phyloP scores from a whole-genome alignment of 108 stramenopile species.

The Fragilariopsis cylindrus region DNA sequence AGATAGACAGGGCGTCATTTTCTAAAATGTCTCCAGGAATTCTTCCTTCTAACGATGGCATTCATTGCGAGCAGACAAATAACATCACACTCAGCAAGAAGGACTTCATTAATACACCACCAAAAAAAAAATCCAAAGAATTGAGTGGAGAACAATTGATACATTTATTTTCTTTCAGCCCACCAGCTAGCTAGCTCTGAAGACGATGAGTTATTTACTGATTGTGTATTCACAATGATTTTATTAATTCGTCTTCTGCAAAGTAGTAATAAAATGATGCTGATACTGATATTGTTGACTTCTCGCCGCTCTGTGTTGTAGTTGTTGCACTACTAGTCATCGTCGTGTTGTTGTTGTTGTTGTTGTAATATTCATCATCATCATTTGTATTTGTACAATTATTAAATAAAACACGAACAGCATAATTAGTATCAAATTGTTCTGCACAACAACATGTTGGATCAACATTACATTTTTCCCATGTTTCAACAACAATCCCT shows the following conservation, averaged over 20 bases:
- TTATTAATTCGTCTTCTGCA: slow-evolving; percentile 62
- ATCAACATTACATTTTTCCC: slow-evolving; percentile 87
- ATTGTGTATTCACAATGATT: slow-evolving; percentile 1
- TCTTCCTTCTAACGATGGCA: too few species aligned
- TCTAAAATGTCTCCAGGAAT: too few species aligned
- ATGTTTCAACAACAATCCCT: slow-evolving; percentile 70
- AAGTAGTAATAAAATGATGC: slow-evolving; percentile 57
- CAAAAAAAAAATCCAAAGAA: too few species aligned
- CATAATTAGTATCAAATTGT: slow-evolving; percentile 60
- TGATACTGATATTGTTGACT: background rate
- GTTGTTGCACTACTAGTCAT: slow-evolving; percentile 17
- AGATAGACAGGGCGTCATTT: too few species aligned
- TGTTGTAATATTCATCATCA: background rate
- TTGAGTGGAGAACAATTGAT: too few species aligned
- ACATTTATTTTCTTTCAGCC: too few species aligned
- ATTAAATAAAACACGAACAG: slow-evolving; percentile 61
- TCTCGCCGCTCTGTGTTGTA: background rate
- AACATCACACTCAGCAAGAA: too few species aligned
- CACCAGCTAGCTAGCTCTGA: too few species aligned
- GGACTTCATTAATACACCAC: too few species aligned
- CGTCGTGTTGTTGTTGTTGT: background rate
- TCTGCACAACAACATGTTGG: slow-evolving; percentile 88
- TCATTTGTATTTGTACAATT: slow-evolving; percentile 16
- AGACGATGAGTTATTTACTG: too few species aligned
- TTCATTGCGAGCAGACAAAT: too few species aligned